These are phyloP conservation scores for Verticillium longisporum DNA, from an alignment of 2,329 filamentous ascomycete species.

Conservation along the genomic window DNA sequence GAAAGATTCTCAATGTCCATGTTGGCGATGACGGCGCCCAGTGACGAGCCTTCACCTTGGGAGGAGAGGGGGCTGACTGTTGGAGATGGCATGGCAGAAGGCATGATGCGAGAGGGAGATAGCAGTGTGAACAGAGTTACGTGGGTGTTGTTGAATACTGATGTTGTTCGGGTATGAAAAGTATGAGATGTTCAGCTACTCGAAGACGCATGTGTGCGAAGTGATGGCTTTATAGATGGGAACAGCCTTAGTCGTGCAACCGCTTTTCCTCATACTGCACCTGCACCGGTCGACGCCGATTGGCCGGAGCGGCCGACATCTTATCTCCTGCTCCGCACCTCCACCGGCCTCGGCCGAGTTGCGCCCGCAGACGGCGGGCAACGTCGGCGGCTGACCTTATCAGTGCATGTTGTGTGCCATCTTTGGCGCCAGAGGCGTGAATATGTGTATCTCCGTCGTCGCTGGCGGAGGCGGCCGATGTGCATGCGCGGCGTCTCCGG, in stretches of 20 bases:
- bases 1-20: slow-evolving; percentile 55
- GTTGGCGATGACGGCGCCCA: slow-evolving; percentile 53
- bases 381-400: no score
- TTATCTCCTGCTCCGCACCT: background rate
- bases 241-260: background rate
- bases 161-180: background rate
- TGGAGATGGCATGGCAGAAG: background rate
- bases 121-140: background rate
- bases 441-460: no score
- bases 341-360: background rate
- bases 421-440: no score
- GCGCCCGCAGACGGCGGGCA: no score
- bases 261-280: background rate
- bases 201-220: no score
- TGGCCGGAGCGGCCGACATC: background rate
- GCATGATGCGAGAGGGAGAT: background rate
- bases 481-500: no score
- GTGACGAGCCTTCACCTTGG: slow-evolving; percentile 20
- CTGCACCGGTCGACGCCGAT: background rate
- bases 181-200: background rate
- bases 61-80: slow-evolving; percentile 29
- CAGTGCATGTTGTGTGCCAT: no score
- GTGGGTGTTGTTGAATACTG: background rate
- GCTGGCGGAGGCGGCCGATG: no score
- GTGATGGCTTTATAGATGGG: background rate